Conservation (phyloP, 192 early-diverging fungal genomes). For the Paraglomus occultum region DNA sequence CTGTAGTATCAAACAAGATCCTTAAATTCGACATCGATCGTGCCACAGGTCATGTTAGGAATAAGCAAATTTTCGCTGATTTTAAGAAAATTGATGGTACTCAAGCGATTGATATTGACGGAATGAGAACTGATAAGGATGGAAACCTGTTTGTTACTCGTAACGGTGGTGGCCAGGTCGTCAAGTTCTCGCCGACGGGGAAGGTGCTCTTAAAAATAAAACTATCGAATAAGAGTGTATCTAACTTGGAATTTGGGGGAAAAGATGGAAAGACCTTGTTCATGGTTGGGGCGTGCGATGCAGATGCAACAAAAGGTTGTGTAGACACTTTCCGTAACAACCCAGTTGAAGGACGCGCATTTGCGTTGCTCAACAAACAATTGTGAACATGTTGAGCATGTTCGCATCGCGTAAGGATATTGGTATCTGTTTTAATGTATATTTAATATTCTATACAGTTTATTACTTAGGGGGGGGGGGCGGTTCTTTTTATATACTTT, state of each 20-base stretch:
- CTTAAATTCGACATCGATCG: slow-evolving; percentile 46
- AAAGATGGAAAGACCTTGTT: slow-evolving; percentile 41
- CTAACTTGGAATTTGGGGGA: slow-evolving; percentile 55
- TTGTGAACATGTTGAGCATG: too few relatives aligned
- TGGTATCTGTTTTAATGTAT: too few relatives aligned
- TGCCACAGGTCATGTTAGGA: slow-evolving; percentile 30
- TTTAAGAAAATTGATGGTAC: slow-evolving; percentile 47
- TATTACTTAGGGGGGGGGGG: too few relatives aligned
- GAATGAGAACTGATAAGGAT: slow-evolving; percentile 49
- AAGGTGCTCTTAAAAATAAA: slow-evolving; percentile 37
- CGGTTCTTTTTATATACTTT: too few relatives aligned
- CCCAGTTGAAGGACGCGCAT: not conserved
- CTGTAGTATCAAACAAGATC: slow-evolving; percentile 46
- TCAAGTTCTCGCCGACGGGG: slow-evolving; percentile 43
- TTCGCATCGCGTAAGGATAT: too few relatives aligned
- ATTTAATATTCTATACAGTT: too few relatives aligned
- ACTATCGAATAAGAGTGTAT: slow-evolving; percentile 31
- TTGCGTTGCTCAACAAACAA: not conserved
- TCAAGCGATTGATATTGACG: slow-evolving; percentile 48
- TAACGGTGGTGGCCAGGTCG: slow-evolving; percentile 49
- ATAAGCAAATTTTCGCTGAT: slow-evolving; percentile 41
- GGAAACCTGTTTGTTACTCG: slow-evolving; percentile 59
- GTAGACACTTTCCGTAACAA: slow-evolving; percentile 29
- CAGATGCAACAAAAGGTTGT: slow-evolving; percentile 43
- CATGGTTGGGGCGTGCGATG: slow-evolving; percentile 51